A percentile compares a stretch with the other conserved stretches of the same genome.
These are phyloP conservation scores for Amphichorda felina DNA, from an alignment of 2,329 filamentous ascomycete genomes.

Conservation along the genomic window DNA sequence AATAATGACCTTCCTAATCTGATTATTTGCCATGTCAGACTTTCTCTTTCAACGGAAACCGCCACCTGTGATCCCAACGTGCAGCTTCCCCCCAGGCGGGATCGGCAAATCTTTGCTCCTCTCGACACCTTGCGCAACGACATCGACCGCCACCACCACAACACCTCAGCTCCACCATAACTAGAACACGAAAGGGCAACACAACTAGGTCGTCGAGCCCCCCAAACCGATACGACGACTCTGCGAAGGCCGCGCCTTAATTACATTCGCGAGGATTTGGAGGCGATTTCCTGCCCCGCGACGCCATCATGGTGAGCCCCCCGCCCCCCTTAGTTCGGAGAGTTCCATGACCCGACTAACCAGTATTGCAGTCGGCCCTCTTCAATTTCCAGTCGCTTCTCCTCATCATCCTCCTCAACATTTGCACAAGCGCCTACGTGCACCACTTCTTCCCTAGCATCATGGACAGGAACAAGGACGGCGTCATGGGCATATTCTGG, in stretches of 20 bases:
- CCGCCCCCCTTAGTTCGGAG: not conserved
- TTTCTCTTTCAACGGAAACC: not conserved
- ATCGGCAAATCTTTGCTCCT: conserved; percentile 26
- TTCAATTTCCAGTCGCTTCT: conserved; percentile 99
- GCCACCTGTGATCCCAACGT: not conserved
- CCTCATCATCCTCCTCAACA: conserved; percentile 84
- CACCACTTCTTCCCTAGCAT: conserved; percentile 82
- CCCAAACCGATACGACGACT: not conserved
- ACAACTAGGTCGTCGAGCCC: too few species aligned
- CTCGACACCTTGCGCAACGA: conserved; percentile 13
- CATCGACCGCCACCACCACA: too few species aligned
- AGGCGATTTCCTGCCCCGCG: too few species aligned
- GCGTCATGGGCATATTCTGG: conserved; percentile 83
- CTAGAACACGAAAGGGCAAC: too few species aligned
- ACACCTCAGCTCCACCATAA: not conserved
- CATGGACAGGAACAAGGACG: conserved; percentile 87
- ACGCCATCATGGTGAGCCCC: not conserved
- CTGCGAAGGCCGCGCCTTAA: not conserved
- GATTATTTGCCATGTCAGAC: not conserved
- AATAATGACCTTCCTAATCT: not conserved
- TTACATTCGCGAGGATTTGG: not conserved
- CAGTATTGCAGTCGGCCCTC: conserved; percentile 61
- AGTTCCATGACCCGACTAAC: not conserved
- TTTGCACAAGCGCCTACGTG: conserved; percentile 91
- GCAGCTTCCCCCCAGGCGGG: conserved; percentile 4